phyloP scores from a whole-genome alignment of 164 flowering plant genomes.

The Euptelea pleiosperma region DNA sequence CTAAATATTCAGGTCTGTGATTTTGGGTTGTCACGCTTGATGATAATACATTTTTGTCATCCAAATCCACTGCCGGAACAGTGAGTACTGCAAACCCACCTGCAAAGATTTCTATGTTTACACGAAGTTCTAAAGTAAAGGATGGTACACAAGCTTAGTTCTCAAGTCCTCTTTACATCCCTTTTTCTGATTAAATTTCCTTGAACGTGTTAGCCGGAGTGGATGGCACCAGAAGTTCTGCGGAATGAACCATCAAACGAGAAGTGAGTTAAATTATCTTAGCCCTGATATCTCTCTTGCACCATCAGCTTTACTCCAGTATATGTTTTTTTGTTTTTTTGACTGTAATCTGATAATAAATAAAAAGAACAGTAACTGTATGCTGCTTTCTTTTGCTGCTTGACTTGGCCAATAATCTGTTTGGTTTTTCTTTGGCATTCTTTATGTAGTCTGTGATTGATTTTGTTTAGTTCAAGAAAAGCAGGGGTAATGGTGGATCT shows the following conservation, averaged over 20 bases:
- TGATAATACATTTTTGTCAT: constrained; percentile 90
- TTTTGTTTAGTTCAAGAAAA: too few species aligned
- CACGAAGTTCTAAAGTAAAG: neutral
- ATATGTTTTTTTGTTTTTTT: too few species aligned
- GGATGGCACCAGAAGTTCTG: constrained; percentile 99
- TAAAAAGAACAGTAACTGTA: too few species aligned
- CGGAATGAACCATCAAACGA: constrained; percentile 96
- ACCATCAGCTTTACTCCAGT: too few species aligned
- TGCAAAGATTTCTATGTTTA: neutral
- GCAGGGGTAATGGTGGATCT: too few species aligned
- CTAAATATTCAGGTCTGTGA: constrained; percentile 74
- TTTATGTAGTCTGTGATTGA: too few species aligned
- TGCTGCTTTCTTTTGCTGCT: neutral
- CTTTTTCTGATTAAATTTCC: constrained; percentile 14
- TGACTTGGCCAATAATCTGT: too few species aligned
- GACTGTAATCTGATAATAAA: too few species aligned
- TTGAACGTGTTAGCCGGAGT: constrained; percentile 67
- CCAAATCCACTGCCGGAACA: constrained; percentile 99
- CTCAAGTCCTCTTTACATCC: neutral
- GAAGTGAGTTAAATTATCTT: constrained; percentile 54
- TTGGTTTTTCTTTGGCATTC: neutral
- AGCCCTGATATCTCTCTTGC: too few species aligned
- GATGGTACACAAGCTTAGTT: neutral
- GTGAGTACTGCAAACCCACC: constrained; percentile 40
- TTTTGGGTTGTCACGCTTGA: constrained; percentile 95